phyloP scores from a whole-genome alignment of 805 yeast genomes.

The Wickerhamomyces canadensis region DNA sequence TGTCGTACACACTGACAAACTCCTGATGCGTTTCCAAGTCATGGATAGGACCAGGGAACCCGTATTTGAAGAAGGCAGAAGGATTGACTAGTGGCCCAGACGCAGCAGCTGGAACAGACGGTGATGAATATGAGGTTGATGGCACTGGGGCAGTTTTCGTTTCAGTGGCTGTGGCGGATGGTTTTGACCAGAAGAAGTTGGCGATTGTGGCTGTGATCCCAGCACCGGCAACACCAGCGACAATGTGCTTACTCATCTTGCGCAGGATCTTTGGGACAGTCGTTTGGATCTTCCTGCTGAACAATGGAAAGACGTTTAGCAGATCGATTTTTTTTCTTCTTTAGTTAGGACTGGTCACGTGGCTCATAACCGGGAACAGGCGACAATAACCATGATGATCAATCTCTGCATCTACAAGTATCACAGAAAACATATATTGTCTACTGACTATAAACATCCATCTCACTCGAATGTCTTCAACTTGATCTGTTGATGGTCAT shows the following conservation, averaged over 20 bases:
- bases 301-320: too few relatives aligned
- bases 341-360: too few relatives aligned
- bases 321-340: too few relatives aligned
- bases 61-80: slow-evolving; percentile 78
- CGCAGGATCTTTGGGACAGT: too few relatives aligned
- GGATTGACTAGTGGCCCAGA: slow-evolving; percentile 52
- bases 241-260: slow-evolving; percentile 23
- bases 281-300: neutral
- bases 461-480: slow-evolving; percentile 43
- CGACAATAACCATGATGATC: too few relatives aligned
- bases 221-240: slow-evolving; percentile 24
- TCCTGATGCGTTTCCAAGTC: slow-evolving; percentile 72
- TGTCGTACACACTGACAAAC: slow-evolving; percentile 80
- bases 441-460: too few relatives aligned
- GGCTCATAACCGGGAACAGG: too few relatives aligned
- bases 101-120: slow-evolving; percentile 9
- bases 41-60: slow-evolving; percentile 93
- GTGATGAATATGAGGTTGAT: slow-evolving; percentile 3
- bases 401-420: too few relatives aligned
- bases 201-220: slow-evolving; percentile 28
- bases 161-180: slow-evolving; percentile 7
- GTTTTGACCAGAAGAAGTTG: slow-evolving; percentile 29
- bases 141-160: slow-evolving; percentile 1
- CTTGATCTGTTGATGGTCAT: slow-evolving; percentile 38
- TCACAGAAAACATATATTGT: too few relatives aligned